Base-by-base conservation (phyloP, 345 rosid species). In the Gossypium turneri region DNA sequence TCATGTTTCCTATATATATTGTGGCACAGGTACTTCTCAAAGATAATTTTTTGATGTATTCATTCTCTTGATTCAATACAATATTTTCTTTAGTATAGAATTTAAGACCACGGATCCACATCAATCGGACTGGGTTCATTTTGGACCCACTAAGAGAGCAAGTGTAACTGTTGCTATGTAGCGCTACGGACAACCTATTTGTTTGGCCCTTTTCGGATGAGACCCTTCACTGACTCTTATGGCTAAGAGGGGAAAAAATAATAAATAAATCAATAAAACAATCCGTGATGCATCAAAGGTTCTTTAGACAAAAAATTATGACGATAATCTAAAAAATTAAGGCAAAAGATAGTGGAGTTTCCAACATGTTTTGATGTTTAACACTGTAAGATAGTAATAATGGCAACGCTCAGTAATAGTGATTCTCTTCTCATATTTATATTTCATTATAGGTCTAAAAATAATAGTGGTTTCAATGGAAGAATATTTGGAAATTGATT, bases 111-210 rank as follows among this genome's bases (percentile, higher is more conserved):
- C 67, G 13, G 44, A 45, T 74, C 77, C 61, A 51, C 71, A 38
- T 22, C 71, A 64, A 41, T 12, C 48, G 77, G 71, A 12, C 70
- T 55, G 4, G 16, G 47, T 63, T 74, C 62, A 51, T 64, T 38
- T 63, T 34, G 70, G 77, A 38, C 71, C 77, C 70, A 74, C 76
- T 34, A 25, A n/a, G 19, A 11, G 8, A 44, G 27, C n/a, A 16
- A 3, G 29, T 22, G 17, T 12, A 8, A 45, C 67, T 73, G 24
- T 27, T 53, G 2, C 25, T 2, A 7, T 15, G 41, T 15, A 22
- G 22, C 0, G 9, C 56, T 45, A 59, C 1, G 59, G 3, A 10
- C 52, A n/a, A 47, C 34, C 71, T 22, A 68, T 24, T 50, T 16
- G 24, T 29, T 52, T 53, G 5, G 27, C 24, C 10, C 27, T 70